phyloP scores from a whole-genome alignment of 371 early-diverging fungal species.

The Actinomucor elegans region DNA sequence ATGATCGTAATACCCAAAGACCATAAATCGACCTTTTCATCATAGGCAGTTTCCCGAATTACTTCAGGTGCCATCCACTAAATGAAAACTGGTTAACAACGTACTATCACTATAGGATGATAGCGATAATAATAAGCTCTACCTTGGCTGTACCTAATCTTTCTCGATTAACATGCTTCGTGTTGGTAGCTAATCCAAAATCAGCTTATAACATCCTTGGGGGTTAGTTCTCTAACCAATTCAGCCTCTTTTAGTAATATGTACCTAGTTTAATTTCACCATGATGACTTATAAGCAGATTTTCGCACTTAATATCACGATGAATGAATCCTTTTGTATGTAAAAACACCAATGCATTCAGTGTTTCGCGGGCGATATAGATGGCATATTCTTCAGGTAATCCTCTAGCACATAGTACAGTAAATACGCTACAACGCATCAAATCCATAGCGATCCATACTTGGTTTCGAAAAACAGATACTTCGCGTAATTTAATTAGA shows the following conservation, averaged over 20 bases:
- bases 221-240: neutral
- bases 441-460: constrained; percentile 57
- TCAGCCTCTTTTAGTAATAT: neutral
- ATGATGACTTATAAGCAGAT: constrained; percentile 38
- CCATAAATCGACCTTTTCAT: constrained; percentile 51
- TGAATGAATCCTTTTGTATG: constrained; percentile 48
- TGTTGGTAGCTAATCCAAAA: constrained; percentile 48
- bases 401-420: constrained; percentile 36
- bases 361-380: constrained; percentile 35
- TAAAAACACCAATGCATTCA: constrained; percentile 42
- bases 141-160: constrained; percentile 51
- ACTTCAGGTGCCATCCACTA: constrained; percentile 59
- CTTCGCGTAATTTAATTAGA: constrained; percentile 42
- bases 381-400: constrained; percentile 48
- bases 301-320: constrained; percentile 54
- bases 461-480: constrained; percentile 34
- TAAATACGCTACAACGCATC: constrained; percentile 50
- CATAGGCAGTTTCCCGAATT: constrained; percentile 35
- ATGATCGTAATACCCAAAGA: constrained; percentile 50
- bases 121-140: no score
- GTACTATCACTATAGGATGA: no score
- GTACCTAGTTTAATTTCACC: constrained; percentile 51
- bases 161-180: constrained; percentile 33
- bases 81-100: no score
- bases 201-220: constrained; percentile 28